Evolutionary conservation across 2,329 filamentous ascomycete species (phyloP).

Genomic region (Pyricularia sp.): DNA sequence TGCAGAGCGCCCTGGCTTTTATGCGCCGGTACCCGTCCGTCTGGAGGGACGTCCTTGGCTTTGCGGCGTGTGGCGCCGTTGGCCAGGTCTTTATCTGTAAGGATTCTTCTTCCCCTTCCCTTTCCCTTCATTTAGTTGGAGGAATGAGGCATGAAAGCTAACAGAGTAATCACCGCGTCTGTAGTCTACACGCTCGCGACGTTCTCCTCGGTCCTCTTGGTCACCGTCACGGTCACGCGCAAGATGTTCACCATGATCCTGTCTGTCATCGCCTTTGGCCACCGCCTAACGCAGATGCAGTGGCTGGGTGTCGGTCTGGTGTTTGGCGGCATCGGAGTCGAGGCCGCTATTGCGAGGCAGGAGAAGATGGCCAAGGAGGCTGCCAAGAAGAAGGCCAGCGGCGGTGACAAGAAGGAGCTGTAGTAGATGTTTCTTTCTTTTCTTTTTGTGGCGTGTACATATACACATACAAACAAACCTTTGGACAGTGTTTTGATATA

Average conservation of each 20-base stretch:
- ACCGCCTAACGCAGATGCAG: slow-evolving; percentile 78
- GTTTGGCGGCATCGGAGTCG: slow-evolving; percentile 90
- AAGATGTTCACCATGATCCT: slow-evolving; percentile 99
- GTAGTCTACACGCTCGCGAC: slow-evolving; percentile 81
- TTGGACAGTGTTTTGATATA: no score
- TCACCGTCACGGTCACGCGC: slow-evolving; percentile 92
- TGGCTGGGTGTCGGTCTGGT: slow-evolving; percentile 89
- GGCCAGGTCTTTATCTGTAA: slow-evolving; percentile 92
- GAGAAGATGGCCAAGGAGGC: slow-evolving; percentile 78
- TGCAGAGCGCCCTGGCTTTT: slow-evolving; percentile 71
- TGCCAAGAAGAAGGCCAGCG: slow-evolving; percentile 37
- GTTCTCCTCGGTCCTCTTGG: slow-evolving; percentile 84
- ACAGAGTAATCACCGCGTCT: slow-evolving; percentile 5
- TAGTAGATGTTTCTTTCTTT: slow-evolving; percentile 3
- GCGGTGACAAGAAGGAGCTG: slow-evolving; percentile 17
- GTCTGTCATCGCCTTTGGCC: slow-evolving; percentile 90
- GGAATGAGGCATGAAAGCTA: slow-evolving; percentile 8
- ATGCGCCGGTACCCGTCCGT: slow-evolving; percentile 71
- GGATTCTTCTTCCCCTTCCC: slow-evolving; percentile 18
- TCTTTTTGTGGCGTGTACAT: not conserved
- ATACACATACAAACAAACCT: no score
- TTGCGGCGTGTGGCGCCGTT: slow-evolving; percentile 81
- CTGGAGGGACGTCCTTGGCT: slow-evolving; percentile 80
- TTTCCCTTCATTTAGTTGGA: no score
- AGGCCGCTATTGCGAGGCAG: slow-evolving; percentile 68